Base-by-base conservation (phyloP, 2,329 filamentous ascomycete genomes). In the Pyrenophora seminiperda region DNA sequence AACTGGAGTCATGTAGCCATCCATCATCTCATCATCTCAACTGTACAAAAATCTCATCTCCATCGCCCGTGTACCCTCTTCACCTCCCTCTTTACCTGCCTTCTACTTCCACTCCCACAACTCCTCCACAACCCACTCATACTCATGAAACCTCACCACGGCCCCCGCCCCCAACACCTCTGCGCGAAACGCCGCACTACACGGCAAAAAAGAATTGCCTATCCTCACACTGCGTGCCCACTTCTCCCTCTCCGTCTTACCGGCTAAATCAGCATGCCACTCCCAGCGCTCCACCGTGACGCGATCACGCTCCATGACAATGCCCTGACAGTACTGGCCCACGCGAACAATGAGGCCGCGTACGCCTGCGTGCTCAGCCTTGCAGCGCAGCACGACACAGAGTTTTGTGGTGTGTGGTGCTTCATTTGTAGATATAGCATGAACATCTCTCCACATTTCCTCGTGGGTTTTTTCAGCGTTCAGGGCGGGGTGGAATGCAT, bases 361-460 rank as follows among this genome's bases (percentile, higher is more conserved):
- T 2, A 70, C 71, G 11, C 49, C 50, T 7, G 67, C 71, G 6
- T 70, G 64, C 7, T 76, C 69, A 17, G 50, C 39, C n/a, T 47
- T 9, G 77, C 63, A 52, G 67, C 62, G 62, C 31, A 82, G 61
- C 24, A 84, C 79, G 4, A 63, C 50, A 56, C 71, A 67, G 3
- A 53, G 46, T 19, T 61, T 71, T 9, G 17, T 56, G 2, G 46
- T 53, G 6, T n/a, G n/a, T n/a, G n/a, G n/a, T 6, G 9, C 14
- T 7, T 24, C 9, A 7, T 38, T 59, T 1, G 65, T 62, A 0
- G 47, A 22, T 7, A 17, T 2, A 71, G 77, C 63, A 2, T 71
- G 61, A 2, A 75, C 67, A 33, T 84, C 81, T 1, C 73, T 68
- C 87, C 87, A 90, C 2, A 87, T 65, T 68, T 90, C 87, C 66